Evolutionary conservation across 106 monocot species (phyloP), one percentile per base, ranked within the genome.

Genomic region (Apostasia ramifera): DNA sequence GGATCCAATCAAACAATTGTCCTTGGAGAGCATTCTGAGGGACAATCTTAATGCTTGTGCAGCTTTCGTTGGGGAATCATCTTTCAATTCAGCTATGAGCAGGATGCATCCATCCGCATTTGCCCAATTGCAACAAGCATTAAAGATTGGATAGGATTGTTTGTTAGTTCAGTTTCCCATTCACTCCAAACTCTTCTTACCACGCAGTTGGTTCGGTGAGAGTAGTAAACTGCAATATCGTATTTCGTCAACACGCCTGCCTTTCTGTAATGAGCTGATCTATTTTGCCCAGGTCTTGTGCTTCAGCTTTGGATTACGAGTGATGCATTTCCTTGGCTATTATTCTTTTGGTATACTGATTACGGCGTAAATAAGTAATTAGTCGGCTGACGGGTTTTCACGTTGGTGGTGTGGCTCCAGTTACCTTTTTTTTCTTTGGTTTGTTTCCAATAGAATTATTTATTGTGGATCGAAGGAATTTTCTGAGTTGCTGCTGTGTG

Each of bases 51-150:
- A 90, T 75, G 68, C 89, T 44, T 98, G 89, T 80, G 84, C 89
- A 58, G 69, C 82, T 53, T 58, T 98, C 48, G 92, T 86, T 66
- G 97, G 97, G 37, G 92, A 89, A 54, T 84, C 81, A 44, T 74
- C 83, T 66, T 92, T 98, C 46, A 89, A 98, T 78, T 78, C 76
- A 55, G 92, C 89, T 52, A 85, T 98, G 45, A 86, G 81, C 79
- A 89, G 82, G 49, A 92, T 98, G 61, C 97, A 98, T 77, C 97
- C 97, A 13, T 83, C 89, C 42, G 92, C 89, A 53, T 89, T 98
- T 71, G 84, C 97, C 69, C 92, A 98, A 83, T 56, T 98, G 44
- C 82, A 98, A 70, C 89, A 83, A 40, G 97, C 97, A 13, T 67
- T 98, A 54, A 92, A 87, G 72, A 87, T 92, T 81, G 71, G 83